Percentiles rank a stretch among this genome's conserved stretches.
Evolutionary conservation across 192 early-diverging fungal genomes (phyloP).

Genomic region (Chytriomyces sp.): DNA sequence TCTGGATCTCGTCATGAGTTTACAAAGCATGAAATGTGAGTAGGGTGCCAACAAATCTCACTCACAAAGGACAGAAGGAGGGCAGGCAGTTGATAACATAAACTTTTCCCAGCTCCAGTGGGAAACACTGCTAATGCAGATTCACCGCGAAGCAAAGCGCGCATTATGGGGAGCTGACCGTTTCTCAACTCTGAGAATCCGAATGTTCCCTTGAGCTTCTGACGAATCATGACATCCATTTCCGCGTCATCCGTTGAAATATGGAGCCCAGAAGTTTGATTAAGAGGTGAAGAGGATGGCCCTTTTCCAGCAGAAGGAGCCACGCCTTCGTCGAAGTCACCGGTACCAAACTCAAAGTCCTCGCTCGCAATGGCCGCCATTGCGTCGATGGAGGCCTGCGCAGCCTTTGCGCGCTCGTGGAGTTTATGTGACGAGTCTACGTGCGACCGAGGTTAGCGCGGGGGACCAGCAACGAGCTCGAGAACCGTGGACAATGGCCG

Average conservation of each 20-base stretch:
- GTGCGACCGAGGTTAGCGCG: background rate
- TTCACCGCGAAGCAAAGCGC: constrained; percentile 68
- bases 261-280: background rate
- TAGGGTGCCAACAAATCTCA: too few species aligned
- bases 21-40: too few species aligned
- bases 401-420: background rate
- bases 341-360: too few species aligned
- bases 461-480: background rate
- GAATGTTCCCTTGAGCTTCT: background rate
- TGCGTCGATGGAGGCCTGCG: background rate
- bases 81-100: constrained; percentile 70
- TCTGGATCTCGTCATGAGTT: too few species aligned
- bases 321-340: background rate
- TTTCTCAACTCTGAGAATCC: constrained; percentile 54
- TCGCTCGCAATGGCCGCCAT: background rate
- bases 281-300: too few species aligned
- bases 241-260: background rate
- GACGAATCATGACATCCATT: background rate
- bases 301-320: too few species aligned
- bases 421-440: background rate
- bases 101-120: constrained; percentile 73
- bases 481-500: background rate
- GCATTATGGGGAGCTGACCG: constrained; percentile 78
- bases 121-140: constrained; percentile 87
- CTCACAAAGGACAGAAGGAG: constrained; percentile 59